Evolutionary conservation across 495 filamentous ascomycete genomes (phyloP), one percentile per base, ranked within the genome.

Genomic region (Diplogelasinospora grovesii): DNA sequence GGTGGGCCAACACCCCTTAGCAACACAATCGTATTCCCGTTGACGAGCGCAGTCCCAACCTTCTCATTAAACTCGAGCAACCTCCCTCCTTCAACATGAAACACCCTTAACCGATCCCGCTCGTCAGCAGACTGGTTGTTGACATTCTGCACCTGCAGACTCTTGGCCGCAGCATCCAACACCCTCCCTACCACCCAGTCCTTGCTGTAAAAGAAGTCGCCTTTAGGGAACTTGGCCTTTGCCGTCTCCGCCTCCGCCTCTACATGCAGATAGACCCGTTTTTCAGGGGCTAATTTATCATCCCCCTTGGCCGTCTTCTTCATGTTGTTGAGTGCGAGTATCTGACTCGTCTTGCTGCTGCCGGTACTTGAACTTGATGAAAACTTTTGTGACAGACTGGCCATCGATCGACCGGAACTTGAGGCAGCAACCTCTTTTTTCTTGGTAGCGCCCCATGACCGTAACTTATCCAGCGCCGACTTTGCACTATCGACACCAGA

Each of bases 301-400:
- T 95, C 90, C 0, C 93, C 93, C 61, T 95, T 96, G 2, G 92
- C 93, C 1, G 73, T 74, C 51, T 79, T 81, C 70, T 93, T 95
- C 16, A 97, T 64, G 10, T 68, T 73, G 43, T 89, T 86, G 7
- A 89, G 64, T 6, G 78, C 79, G 5, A 78, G 60, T 8, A 79
- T 40, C 5, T 79, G 69, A 39, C 76, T 77, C 5, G 80, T 72
- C 3, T 78, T 66, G 22, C 61, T 73, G 19, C 73, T 70, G 7
- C 78, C 73, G 56, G 79, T 83, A n/a, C n/a, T n/a, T n/a, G n/a
- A n/a, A n/a, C n/a, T n/a, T n/a, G n/a, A n/a, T n/a, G n/a, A n/a
- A n/a, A n/a, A n/a, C n/a, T n/a, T n/a, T n/a, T n/a, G n/a, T n/a
- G n/a, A n/a, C 9, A 76, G 63, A 46, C 82, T 82, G 9, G 76